Conservation (phyloP, 73 alveolate species). For the Paramecium bursaria region DNA sequence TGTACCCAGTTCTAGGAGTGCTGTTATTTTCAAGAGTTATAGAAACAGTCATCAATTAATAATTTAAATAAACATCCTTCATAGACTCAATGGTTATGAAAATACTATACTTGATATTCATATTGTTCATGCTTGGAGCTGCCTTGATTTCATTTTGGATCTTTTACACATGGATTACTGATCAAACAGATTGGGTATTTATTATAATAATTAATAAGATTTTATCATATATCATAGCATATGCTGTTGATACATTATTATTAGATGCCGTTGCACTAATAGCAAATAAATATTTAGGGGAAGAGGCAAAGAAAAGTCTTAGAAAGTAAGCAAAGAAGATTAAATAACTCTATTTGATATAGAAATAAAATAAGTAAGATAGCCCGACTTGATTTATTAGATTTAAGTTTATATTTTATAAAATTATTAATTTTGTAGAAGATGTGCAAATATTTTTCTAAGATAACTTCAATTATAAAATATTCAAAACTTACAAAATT, state of each 20-base stretch:
- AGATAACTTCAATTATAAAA: too few species aligned
- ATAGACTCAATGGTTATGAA: neutral
- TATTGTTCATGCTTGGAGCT: neutral
- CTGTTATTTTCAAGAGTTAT: too few species aligned
- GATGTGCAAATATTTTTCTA: too few species aligned
- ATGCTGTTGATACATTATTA: neutral
- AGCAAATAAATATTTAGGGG: constrained; percentile 17
- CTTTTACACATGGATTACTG: too few species aligned
- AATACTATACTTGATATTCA: neutral
- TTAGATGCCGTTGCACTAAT: neutral
- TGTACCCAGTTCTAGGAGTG: too few species aligned
- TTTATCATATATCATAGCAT: neutral
- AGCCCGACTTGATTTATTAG: too few species aligned
- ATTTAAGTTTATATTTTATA: too few species aligned
- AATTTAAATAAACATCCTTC: neutral
- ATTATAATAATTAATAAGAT: neutral
- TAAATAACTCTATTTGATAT: too few species aligned
- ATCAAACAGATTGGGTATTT: constrained; percentile 1
- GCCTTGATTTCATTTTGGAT: neutral
- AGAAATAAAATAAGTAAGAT: too few species aligned
- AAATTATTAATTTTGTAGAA: too few species aligned
- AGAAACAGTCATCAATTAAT: too few species aligned
- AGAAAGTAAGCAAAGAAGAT: neutral
- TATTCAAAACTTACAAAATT: too few species aligned
- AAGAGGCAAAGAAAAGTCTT: neutral